These are phyloP conservation scores for Lobosporangium transversale DNA, from an alignment of 192 early-diverging fungal genomes.

Conservation along the genomic window DNA sequence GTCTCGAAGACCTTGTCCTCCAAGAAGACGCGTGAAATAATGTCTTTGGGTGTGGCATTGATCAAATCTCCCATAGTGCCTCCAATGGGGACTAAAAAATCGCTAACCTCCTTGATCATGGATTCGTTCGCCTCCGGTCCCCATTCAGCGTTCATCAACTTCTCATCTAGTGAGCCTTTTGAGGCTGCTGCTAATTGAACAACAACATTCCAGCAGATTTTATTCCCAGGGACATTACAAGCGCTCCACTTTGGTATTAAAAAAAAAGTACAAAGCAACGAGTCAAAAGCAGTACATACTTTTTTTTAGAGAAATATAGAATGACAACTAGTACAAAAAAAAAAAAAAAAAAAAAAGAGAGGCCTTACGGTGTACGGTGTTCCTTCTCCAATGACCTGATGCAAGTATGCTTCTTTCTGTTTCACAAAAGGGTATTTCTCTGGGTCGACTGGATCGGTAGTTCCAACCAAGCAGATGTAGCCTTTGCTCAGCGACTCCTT, in stretches of 20 bases:
- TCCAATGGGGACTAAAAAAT: slow-evolving; percentile 10
- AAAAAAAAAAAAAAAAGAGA: no score
- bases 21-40: slow-evolving; percentile 3
- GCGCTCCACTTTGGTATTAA: slow-evolving; percentile 17
- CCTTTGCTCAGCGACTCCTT: background rate
- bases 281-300: no score
- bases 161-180: slow-evolving; percentile 6
- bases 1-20: slow-evolving; percentile 18
- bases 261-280: no score
- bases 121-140: slow-evolving; percentile 3
- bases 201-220: slow-evolving; percentile 20
- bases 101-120: slow-evolving; percentile 10
- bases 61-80: slow-evolving; percentile 18
- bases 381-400: background rate
- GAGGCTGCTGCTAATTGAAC: slow-evolving; percentile 2
- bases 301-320: no score
- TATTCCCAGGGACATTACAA: slow-evolving; percentile 9
- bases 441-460: slow-evolving; percentile 8
- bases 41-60: background rate
- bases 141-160: slow-evolving; percentile 29
- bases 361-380: slow-evolving; percentile 1
- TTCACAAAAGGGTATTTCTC: slow-evolving; percentile 1
- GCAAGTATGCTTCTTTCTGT: background rate
- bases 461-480: slow-evolving; percentile 15
- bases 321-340: no score